Evolutionary conservation across 164 flowering plant genomes (phyloP).

Genomic region (Vitis riparia): DNA sequence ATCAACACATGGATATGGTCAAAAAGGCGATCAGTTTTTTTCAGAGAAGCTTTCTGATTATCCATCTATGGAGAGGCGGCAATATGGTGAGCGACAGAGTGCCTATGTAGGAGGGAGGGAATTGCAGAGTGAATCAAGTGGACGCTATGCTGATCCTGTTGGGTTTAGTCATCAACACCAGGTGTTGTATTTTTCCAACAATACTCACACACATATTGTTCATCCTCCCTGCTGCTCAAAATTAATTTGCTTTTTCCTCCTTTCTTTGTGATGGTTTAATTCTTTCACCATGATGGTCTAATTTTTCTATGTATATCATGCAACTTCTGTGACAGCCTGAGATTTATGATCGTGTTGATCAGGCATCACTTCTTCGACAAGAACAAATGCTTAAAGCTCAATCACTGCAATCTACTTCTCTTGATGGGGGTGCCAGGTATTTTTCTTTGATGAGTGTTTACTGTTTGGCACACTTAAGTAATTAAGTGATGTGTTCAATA

Average conservation of each 20-base stretch:
- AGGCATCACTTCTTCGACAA: constrained; percentile 67
- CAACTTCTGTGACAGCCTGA: constrained; percentile 43
- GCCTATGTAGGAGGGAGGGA: constrained; percentile 67
- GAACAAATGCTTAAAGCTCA: constrained; percentile 77
- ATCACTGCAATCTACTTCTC: constrained; percentile 58
- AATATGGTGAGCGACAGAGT: constrained; percentile 65
- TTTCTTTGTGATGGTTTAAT: background rate
- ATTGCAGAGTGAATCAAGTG: constrained; percentile 57
- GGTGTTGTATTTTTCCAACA: constrained; percentile 32
- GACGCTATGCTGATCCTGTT: constrained; percentile 64
- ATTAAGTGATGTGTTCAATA: constrained; percentile 1
- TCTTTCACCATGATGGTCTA: background rate
- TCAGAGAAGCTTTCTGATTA: constrained; percentile 68
- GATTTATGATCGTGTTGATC: constrained; percentile 71
- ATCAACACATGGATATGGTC: constrained; percentile 68
- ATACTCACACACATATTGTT: background rate
- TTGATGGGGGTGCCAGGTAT: constrained; percentile 87
- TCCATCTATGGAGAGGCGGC: constrained; percentile 63
- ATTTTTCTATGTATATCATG: constrained; percentile 1
- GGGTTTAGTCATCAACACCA: constrained; percentile 66
- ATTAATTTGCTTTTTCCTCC: background rate
- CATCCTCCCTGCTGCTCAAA: background rate
- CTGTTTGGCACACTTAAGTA: background rate
- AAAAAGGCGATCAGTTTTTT: constrained; percentile 55
- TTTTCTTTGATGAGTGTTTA: background rate